These are phyloP conservation scores for Ilyonectria destructans DNA, from an alignment of 2,329 filamentous ascomycete genomes.

Conservation along the genomic window DNA sequence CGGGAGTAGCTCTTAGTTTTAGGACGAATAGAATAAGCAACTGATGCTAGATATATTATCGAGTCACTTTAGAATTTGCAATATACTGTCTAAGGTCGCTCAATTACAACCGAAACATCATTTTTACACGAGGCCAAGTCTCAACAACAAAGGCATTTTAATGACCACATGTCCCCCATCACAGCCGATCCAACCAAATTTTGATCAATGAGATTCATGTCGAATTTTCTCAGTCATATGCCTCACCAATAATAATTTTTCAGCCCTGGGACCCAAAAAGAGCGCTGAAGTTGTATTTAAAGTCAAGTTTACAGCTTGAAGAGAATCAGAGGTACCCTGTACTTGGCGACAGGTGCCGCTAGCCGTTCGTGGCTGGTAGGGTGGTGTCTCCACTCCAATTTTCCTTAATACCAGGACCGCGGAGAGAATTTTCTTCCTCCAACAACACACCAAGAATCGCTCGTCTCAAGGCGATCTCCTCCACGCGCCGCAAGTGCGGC, in stretches of 20 bases:
- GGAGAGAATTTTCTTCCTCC: constrained; percentile 20
- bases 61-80: no score
- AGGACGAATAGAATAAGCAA: background rate
- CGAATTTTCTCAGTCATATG: no score
- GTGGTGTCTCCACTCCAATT: constrained; percentile 3
- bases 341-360: background rate
- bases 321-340: background rate
- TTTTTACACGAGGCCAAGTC: no score
- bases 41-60: background rate
- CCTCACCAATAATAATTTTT: no score
- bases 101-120: no score
- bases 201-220: background rate
- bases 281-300: no score
- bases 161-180: no score
- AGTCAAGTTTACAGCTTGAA: no score
- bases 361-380: constrained; percentile 2
- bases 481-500: constrained; percentile 12
- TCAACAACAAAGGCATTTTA: no score
- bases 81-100: no score
- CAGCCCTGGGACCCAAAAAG: no score
- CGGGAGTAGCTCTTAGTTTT: background rate
- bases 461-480: background rate
- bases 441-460: constrained; percentile 1
- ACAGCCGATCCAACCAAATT: background rate
- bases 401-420: background rate